Base-by-base conservation (phyloP, 2,329 filamentous ascomycete genomes). In the Tolypocladium inflatum region DNA sequence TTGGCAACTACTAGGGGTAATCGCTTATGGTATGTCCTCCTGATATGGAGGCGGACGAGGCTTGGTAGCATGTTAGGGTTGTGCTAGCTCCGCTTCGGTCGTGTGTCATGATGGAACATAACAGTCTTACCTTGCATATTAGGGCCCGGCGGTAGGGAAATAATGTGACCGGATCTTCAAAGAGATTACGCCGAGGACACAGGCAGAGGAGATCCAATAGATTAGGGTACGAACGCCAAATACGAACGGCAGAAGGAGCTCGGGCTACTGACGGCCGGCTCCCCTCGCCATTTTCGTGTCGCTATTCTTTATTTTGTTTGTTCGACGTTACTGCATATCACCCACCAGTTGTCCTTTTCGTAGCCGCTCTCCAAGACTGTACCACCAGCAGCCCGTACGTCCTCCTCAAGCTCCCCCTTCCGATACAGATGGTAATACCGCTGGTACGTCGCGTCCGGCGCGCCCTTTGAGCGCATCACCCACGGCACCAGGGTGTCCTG, bases 341-440 rank as follows among this genome's bases (percentile, higher is more conserved):
- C 91, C 93, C 93, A 99, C 94, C 94, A 97, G 75, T 99, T 99
- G 70, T 97, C 94, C 76, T 87, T 92, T 70, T 99, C 94, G 73
- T 97, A 99, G 39, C 94, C 94, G 60, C 84, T 85, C 63, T 90
- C 86, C 30, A 94, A 66, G 17, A 97, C 84, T 54, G 74, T 75
- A 9, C 92, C 94, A 21, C 91, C 91, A 23, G 88, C 92, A 19
- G 81, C 79, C 55, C 73, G 71, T 58, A 96, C 82, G 70, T 97
- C 89, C 50, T 84, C 80, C 70, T 97, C 91, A 59, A 99, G 78
- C 76, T 99, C 94, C 19, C 90, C 90, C 69, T 90, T 82, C 57
- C 84, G 81, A 73, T 96, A 99, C 33, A 99, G 78, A 74, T 99
- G 94, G 71, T 99, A 99, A 71, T 96, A 99, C 56, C 94, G 83